phyloP scores from a whole-genome alignment of 73 alveolate species.

The Tetrahymena borealis region DNA sequence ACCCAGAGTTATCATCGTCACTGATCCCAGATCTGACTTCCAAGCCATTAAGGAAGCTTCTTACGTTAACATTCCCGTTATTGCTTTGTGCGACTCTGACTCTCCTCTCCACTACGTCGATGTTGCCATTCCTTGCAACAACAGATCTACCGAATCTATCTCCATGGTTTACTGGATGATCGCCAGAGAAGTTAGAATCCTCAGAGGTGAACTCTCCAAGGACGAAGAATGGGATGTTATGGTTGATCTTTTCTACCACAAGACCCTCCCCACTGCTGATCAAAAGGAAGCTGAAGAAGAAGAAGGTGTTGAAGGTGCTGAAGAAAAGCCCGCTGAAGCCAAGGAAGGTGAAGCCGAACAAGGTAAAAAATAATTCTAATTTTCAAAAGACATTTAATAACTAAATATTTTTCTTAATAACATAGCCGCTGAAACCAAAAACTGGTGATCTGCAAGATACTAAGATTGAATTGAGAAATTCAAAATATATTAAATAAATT shows the following conservation, averaged over 20 bases:
- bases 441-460: neutral
- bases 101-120: slow-evolving; percentile 84
- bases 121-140: slow-evolving; percentile 93
- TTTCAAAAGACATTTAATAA: neutral
- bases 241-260: slow-evolving; percentile 47
- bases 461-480: neutral
- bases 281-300: slow-evolving; percentile 32
- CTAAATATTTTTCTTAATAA: neutral
- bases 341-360: neutral
- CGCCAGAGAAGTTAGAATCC: slow-evolving; percentile 87
- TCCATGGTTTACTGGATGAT: slow-evolving; percentile 92
- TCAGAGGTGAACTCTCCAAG: slow-evolving; percentile 64
- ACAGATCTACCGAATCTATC: slow-evolving; percentile 75
- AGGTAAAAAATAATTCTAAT: neutral
- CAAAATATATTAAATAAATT: neutral
- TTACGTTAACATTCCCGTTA: slow-evolving; percentile 89
- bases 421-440: neutral
- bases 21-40: slow-evolving; percentile 93
- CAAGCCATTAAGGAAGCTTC: slow-evolving; percentile 85
- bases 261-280: slow-evolving; percentile 37
- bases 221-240: slow-evolving; percentile 52
- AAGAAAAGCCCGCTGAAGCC: neutral
- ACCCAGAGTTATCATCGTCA: slow-evolving; percentile 91
- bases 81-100: slow-evolving; percentile 89
- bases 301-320: slow-evolving; percentile 6